Evolutionary conservation across 1,284 basidiomycete genomes (phyloP).

Genomic region (Ganoderma resinaceum): DNA sequence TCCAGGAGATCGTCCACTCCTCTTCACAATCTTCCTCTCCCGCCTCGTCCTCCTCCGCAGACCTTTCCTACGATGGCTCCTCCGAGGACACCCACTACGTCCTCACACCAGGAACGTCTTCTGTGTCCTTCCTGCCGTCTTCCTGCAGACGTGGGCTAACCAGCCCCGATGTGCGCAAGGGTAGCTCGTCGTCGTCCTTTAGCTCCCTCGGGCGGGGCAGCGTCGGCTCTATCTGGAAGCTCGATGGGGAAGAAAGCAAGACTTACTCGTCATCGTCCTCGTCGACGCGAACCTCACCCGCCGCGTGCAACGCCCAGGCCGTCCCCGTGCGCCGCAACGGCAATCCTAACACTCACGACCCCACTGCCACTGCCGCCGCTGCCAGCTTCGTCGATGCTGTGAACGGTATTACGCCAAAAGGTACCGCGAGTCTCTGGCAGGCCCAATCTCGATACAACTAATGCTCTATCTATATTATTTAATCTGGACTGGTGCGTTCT

Average conservation of each 20-base stretch:
- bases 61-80: conserved; percentile 67
- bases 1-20: conserved; percentile 74
- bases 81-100: conserved; percentile 51
- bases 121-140: conserved; percentile 6
- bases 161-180: conserved; percentile 2
- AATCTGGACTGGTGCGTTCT: conserved; percentile 25
- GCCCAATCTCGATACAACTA: conserved; percentile 22
- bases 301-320: background rate
- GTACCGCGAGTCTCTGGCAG: conserved; percentile 29
- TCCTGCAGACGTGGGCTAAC: background rate
- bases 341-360: background rate
- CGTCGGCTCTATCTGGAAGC: conserved; percentile 58
- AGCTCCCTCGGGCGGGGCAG: conserved; percentile 19
- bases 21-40: conserved; percentile 64
- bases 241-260: conserved; percentile 70
- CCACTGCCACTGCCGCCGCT: background rate
- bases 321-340: conserved; percentile 7
- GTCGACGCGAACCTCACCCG: conserved; percentile 18
- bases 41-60: conserved; percentile 64
- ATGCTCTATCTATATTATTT: conserved; percentile 13
- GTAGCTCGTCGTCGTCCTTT: conserved; percentile 15
- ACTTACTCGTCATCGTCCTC: conserved; percentile 30
- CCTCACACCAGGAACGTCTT: conserved; percentile 17
- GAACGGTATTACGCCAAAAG: conserved; percentile 28
- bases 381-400: conserved; percentile 4